phyloP scores from a whole-genome alignment of 768 basidiomycete species.

The Trametes cingulata region DNA sequence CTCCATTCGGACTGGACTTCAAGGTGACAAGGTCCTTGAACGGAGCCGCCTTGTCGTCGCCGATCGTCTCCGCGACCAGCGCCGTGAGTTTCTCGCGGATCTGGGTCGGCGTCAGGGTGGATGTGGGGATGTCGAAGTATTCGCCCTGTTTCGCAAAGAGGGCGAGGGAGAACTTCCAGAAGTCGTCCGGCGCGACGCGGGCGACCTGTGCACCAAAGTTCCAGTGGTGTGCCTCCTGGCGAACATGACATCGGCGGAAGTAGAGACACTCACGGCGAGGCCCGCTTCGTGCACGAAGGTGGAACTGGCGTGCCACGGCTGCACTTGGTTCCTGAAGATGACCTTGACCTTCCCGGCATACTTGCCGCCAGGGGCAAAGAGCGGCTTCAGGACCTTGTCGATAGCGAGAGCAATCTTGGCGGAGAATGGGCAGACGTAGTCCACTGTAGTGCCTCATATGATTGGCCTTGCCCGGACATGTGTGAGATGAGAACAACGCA shows the following conservation, averaged over 20 bases:
- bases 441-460: slow-evolving; percentile 48
- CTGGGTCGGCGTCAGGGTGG: slow-evolving; percentile 64
- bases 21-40: slow-evolving; percentile 65
- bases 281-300: slow-evolving; percentile 80
- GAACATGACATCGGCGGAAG: background rate
- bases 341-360: slow-evolving; percentile 74
- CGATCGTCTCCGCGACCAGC: slow-evolving; percentile 57
- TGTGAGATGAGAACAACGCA: slow-evolving; percentile 36
- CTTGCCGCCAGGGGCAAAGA: slow-evolving; percentile 56
- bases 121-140: slow-evolving; percentile 78
- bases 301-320: slow-evolving; percentile 80
- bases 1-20: slow-evolving; percentile 72
- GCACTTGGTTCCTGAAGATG: slow-evolving; percentile 70
- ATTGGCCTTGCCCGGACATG: background rate
- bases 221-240: background rate
- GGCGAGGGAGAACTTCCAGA: slow-evolving; percentile 71
- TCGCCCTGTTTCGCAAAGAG: slow-evolving; percentile 74
- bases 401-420: slow-evolving; percentile 63
- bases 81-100: slow-evolving; percentile 72
- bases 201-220: slow-evolving; percentile 50
- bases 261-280: slow-evolving; percentile 57
- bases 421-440: slow-evolving; percentile 86
- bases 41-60: slow-evolving; percentile 46
- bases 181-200: slow-evolving; percentile 69
- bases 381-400: slow-evolving; percentile 59